Evolutionary conservation across 2,329 filamentous ascomycete species (phyloP).

Genomic region (Fonsecaea pugnacius): DNA sequence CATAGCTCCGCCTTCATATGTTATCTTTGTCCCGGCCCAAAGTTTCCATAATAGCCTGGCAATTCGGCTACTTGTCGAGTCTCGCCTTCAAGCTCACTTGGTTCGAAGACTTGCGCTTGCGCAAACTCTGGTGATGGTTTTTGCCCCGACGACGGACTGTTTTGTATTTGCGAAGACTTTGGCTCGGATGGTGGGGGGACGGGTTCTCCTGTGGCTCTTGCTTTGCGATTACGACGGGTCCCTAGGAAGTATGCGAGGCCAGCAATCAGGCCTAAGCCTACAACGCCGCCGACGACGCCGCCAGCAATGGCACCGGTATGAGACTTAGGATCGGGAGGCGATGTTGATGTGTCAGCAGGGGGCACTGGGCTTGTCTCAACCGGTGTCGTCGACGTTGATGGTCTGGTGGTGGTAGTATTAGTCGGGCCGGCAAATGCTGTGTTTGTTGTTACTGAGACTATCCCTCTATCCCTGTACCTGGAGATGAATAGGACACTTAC

Average conservation of each 20-base stretch:
- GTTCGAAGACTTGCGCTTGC: neutral
- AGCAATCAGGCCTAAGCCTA: neutral
- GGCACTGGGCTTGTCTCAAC: neutral
- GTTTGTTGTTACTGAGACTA: neutral
- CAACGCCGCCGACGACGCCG: constrained; percentile 3
- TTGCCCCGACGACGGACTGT: neutral
- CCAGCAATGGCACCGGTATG: constrained; percentile 4
- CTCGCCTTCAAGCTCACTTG: neutral
- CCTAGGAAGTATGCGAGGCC: neutral
- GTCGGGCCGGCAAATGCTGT: neutral
- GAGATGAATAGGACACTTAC: neutral
- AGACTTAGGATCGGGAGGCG: neutral
- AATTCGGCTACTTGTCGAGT: neutral
- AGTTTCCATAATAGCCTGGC: neutral
- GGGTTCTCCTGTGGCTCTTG: neutral
- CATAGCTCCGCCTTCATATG: neutral
- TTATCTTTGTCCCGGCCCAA: neutral
- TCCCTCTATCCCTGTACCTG: neutral
- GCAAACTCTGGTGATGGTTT: neutral
- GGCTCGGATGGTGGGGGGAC: neutral
- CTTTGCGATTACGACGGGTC: neutral
- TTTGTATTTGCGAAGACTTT: neutral
- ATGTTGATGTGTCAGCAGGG: neutral
- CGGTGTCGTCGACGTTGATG: neutral
- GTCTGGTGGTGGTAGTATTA: neutral